These are phyloP conservation scores for Waltiozyma sp. DNA, from an alignment of 1,139 yeast genomes.

Conservation along the genomic window DNA sequence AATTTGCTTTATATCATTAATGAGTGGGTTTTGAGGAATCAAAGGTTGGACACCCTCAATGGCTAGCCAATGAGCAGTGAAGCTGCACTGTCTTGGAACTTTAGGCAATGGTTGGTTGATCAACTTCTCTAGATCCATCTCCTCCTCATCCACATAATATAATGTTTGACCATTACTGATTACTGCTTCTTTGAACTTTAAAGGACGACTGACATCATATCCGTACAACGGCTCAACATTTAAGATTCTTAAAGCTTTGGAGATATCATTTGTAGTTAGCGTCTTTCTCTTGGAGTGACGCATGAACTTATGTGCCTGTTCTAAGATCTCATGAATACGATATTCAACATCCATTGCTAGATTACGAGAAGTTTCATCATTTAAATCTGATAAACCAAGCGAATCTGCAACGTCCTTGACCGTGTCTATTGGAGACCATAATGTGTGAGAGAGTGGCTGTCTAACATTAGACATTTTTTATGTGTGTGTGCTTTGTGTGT, in stretches of 20 bases:
- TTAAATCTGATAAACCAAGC: constrained; percentile 64
- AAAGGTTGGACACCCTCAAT: constrained; percentile 98
- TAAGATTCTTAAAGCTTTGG: constrained; percentile 69
- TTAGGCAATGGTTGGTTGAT: constrained; percentile 92
- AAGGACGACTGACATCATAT: constrained; percentile 46
- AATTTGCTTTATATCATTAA: constrained; percentile 56
- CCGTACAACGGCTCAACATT: constrained; percentile 86
- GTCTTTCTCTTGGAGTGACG: constrained; percentile 83
- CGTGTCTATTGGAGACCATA: constrained; percentile 97
- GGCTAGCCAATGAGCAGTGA: constrained; percentile 97
- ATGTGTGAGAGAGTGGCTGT: constrained; percentile 54
- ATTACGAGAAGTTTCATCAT: constrained; percentile 89
- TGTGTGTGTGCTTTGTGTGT: too few species aligned
- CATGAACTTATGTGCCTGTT: constrained; percentile 93
- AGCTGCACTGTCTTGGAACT: constrained; percentile 85
- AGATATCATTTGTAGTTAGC: constrained; percentile 71
- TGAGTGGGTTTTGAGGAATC: constrained; percentile 91
- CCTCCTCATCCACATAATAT: constrained; percentile 83
- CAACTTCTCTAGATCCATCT: constrained; percentile 86
- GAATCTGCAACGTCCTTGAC: constrained; percentile 94
- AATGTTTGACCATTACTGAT: constrained; percentile 92
- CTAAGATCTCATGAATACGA: constrained; percentile 87
- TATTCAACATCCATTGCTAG: constrained; percentile 98
- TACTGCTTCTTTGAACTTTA: constrained; percentile 69
- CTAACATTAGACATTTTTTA: constrained; percentile 7